A percentile compares a stretch with the other conserved stretches of the same genome.
Evolutionary conservation across 306 rosid species (phyloP).

Genomic region (Hippophae gyantsensis): DNA sequence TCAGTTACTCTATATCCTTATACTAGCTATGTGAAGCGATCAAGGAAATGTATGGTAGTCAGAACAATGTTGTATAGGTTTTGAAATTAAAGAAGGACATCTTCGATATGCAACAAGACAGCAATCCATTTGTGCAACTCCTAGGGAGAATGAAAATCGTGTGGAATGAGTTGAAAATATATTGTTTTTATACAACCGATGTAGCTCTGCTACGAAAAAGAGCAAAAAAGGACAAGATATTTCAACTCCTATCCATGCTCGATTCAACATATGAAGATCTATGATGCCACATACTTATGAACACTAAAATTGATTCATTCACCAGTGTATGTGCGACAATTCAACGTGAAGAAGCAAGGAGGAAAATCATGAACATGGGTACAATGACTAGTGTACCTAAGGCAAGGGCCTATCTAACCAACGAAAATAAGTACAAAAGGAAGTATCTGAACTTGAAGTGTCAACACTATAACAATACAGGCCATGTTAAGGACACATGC

Average conservation of each 20-base stretch:
- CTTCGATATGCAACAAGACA: neutral
- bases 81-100: no score
- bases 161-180: conserved; percentile 1
- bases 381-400: neutral
- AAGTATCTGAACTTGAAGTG: neutral
- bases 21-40: no score
- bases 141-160: neutral
- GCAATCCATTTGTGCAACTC: neutral
- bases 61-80: no score
- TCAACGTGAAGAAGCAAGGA: neutral
- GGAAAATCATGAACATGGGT: neutral
- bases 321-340: neutral
- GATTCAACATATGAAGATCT: no score
- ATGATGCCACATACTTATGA: no score
- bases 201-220: no score
- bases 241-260: no score
- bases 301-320: no score
- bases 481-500: neutral
- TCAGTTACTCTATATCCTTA: no score
- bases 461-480: no score
- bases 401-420: neutral
- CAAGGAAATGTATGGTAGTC: no score
- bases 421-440: neutral
- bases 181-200: neutral
- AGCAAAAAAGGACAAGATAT: no score